Evolutionary conservation across 805 yeast species (phyloP), one percentile per base, ranked within the genome.

Genomic region (Kodamaea fukazawae): DNA sequence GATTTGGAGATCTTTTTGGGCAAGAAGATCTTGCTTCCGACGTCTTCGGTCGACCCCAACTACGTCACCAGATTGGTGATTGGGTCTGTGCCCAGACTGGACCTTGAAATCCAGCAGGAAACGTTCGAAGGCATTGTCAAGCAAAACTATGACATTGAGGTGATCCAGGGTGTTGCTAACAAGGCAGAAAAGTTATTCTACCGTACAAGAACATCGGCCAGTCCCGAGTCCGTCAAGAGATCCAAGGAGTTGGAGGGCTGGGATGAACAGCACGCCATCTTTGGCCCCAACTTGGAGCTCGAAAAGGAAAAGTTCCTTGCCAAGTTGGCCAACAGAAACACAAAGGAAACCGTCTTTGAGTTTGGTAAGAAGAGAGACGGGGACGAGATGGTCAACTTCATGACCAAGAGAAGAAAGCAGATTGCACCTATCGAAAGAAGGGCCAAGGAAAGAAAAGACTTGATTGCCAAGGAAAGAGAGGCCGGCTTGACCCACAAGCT

Each of bases 341-440:
- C 79, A 36, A 83, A 86, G 53, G 98, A 93, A 58, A 93, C 99
- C 0, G 97, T 93, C 3, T 93, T 93, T 58, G 99, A 93, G 61
- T 84, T 89, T 61, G 38, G 38, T 17, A 77, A 81, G 45, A 66
- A 63, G 31, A 65, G 61, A 41, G 70, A 68, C n/a, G 74, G 71
- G 36, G 73, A 63, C 25, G 86, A 81, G 48, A 71, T 88, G 56
- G 83, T 86, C 29, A 83, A 82, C 39, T 71, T 93, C 56, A 93
- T 93, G 99, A 75, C 81, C 47, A 79, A 80, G 44, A 73, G 98
- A 70, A 75, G 99, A 59, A 74, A 73, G 44, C 96, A 90, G 58
- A 73, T 91, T 41, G 96, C 95, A 0, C 95, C 95, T 8, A 79
- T 90, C 37, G 96, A 90, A 60, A 71, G 81, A 50, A 76, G 82